These are phyloP conservation scores for Mycena capillaripes DNA, from an alignment of 768 basidiomycete species.

Conservation along the genomic window DNA sequence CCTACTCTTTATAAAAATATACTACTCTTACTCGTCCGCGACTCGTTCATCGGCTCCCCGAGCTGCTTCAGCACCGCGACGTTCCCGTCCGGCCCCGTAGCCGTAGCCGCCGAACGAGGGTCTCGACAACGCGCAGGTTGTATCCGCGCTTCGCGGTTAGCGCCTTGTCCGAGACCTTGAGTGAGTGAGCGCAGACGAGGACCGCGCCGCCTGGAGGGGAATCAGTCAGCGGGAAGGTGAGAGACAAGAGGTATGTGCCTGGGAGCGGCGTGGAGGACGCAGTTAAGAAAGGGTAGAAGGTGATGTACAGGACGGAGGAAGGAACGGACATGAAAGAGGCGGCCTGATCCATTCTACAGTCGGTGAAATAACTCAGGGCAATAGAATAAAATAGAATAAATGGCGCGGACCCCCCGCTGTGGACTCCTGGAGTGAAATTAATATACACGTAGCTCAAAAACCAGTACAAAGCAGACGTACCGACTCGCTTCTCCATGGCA, in stretches of 20 bases:
- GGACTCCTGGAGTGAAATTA: constrained; percentile 58
- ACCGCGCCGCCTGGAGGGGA: constrained; percentile 53
- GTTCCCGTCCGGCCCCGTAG: too few species aligned
- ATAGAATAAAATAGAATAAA: constrained; percentile 60
- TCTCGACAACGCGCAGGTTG: constrained; percentile 95
- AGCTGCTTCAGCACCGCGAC: too few species aligned
- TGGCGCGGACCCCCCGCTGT: constrained; percentile 83
- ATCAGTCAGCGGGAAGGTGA: background rate
- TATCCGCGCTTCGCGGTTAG: constrained; percentile 82
- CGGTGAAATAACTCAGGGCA: constrained; percentile 8
- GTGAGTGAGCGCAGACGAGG: constrained; percentile 86
- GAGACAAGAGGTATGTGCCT: background rate
- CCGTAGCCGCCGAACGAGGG: too few species aligned
- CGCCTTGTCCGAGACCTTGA: constrained; percentile 86
- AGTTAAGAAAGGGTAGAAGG: constrained; percentile 82
- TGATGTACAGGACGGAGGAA: constrained; percentile 81
- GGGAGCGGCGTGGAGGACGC: constrained; percentile 78
- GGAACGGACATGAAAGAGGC: constrained; percentile 85
- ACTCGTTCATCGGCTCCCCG: too few species aligned
- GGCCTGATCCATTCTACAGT: constrained; percentile 87
- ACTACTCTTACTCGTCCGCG: too few species aligned
- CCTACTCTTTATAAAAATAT: too few species aligned
- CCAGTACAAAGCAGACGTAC: background rate
- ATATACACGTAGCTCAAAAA: background rate
- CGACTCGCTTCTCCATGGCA: constrained; percentile 86